A percentile compares a stretch with the other conserved stretches of the same genome.
Conservation (phyloP, 148 eudicot species). For the Pharnaceum exiguum region DNA sequence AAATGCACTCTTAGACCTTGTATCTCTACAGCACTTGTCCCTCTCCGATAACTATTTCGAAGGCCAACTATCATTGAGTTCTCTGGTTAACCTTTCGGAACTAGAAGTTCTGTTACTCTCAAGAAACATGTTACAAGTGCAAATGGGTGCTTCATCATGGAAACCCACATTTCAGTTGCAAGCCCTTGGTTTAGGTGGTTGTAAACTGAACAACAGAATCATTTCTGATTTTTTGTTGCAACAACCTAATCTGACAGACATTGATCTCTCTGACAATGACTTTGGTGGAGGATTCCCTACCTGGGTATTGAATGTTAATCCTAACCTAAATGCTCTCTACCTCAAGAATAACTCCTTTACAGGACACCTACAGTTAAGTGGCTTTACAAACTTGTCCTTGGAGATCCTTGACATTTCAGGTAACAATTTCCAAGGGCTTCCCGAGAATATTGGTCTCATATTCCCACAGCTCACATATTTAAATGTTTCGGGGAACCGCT, state of each 20-base stretch:
- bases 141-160: not conserved
- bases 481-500: not conserved
- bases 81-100: not conserved
- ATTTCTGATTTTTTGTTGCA: not conserved
- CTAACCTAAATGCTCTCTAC: not conserved
- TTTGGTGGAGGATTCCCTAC: slow-evolving; percentile 4
- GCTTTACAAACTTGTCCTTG: not conserved
- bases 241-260: not conserved
- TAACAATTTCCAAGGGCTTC: slow-evolving; percentile 18
- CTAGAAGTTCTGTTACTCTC: not conserved
- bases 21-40: not conserved
- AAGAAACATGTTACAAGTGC: not conserved
- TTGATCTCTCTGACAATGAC: slow-evolving; percentile 14
- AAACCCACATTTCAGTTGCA: slow-evolving; percentile 4
- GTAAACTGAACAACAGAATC: not conserved
- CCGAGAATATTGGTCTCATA: slow-evolving; percentile 5
- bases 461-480: not conserved
- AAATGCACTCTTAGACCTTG: not conserved
- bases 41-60: slow-evolving; percentile 1
- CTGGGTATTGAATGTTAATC: not conserved
- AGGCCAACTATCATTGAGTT: not conserved
- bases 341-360: not conserved
- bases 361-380: not conserved
- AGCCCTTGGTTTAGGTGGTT: not conserved
- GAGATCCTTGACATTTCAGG: not conserved